Evolutionary conservation across 805 yeast species (phyloP), one percentile per base, ranked within the genome.

Genomic region (Wickerhamiella azymoides): DNA sequence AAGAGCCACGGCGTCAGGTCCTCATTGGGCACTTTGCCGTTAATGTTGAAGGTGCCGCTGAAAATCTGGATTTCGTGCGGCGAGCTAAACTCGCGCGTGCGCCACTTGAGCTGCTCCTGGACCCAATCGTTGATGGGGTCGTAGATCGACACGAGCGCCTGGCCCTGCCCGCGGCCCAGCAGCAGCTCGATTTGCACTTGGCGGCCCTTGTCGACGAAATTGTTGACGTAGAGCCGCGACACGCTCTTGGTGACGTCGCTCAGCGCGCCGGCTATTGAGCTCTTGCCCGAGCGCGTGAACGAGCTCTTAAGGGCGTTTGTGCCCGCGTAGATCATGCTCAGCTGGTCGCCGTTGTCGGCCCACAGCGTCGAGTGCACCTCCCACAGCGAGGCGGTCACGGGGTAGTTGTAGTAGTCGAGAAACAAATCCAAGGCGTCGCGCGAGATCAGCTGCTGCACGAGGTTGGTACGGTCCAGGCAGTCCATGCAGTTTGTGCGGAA

Each of bases 291-390:
- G 59, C 99, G 74, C 1, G 97, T 84, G 58, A 82, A 92, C 3
- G 96, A 85, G 0, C 96, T 84, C 62, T 92, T 92, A 50, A 92
- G 69, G 0, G 99, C 99, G 50, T 94, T 94, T 0, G 99, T 92
- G 25, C 98, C 97, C 0, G 98, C 89, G 63, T 92, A 92, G 14
- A 92, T 89, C 60, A 84, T 93, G 2, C 96, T 84, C 4, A 92
- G 79, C 53, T 85, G 94, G 62, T 92, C 98, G 47, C 98, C 99
- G 62, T 92, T 92, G 61, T 92, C 96, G 1, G 99, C 99, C 98
- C 98, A 92, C 16, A 92, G 65, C 6, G 83, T 74, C 53, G 88
- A 84, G 53, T 88, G 95, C 46, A 79, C 79, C n/a, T 69, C 63
- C 59, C 78, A 71, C 21, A 84, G 65, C 16, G 79, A 89, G 33